Conservation (phyloP, 331 rosid genomes). For the Spiraea crenata region DNA sequence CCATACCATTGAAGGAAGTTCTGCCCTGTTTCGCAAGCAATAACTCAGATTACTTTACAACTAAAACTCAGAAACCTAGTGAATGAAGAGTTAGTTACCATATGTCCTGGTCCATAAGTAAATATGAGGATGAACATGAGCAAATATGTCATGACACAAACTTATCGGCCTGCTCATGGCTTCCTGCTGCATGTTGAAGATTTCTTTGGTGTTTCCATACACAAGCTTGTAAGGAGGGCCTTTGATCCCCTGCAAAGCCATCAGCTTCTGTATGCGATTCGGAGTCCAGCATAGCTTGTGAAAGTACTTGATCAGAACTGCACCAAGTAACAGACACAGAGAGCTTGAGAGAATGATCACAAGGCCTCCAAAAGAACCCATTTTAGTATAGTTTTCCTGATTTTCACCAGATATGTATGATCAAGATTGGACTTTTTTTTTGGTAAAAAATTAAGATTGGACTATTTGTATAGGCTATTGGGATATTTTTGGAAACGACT, state of each 20-base stretch:
- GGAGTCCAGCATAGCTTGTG: too few relatives aligned
- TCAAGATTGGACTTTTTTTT: too few relatives aligned
- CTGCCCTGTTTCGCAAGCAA: not conserved
- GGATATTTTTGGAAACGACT: too few relatives aligned
- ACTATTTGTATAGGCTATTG: too few relatives aligned
- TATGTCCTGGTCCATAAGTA: slow-evolving; percentile 17
- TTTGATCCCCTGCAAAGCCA: too few relatives aligned
- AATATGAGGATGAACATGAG: not conserved
- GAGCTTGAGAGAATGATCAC: slow-evolving; percentile 5
- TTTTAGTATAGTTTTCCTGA: too few relatives aligned
- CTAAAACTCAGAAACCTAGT: not conserved
- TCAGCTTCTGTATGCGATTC: too few relatives aligned
- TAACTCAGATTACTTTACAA: not conserved
- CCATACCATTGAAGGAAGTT: slow-evolving; percentile 19
- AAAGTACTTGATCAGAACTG: too few relatives aligned
- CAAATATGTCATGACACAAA: slow-evolving; percentile 19
- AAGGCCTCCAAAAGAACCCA: slow-evolving; percentile 2
- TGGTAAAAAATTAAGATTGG: too few relatives aligned
- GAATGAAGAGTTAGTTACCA: slow-evolving; percentile 8
- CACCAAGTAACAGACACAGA: too few relatives aligned
- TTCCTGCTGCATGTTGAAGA: slow-evolving; percentile 8
- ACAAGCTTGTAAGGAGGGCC: too few relatives aligned
- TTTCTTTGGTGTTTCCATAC: not conserved
- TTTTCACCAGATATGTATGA: too few relatives aligned
- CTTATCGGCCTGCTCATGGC: slow-evolving; percentile 7